A percentile compares a stretch with the other conserved stretches of the same genome.
phyloP scores from a whole-genome alignment of 2,329 filamentous ascomycete genomes.

The Pseudopithomyces maydicus region DNA sequence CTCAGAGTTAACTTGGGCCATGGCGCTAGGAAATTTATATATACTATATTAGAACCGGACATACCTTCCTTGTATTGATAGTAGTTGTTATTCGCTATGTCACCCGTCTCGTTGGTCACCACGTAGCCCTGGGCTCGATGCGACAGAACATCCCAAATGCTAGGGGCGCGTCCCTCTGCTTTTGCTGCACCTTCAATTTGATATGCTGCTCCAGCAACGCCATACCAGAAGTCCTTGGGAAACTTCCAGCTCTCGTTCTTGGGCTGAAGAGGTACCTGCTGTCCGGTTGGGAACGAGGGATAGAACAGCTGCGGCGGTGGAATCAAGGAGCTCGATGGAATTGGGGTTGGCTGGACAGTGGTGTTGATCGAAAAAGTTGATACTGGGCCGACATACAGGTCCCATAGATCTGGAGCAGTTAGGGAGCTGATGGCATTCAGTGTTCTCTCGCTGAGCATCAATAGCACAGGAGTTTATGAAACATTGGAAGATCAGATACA shows the following conservation, averaged over 20 bases:
- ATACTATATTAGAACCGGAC: too few species aligned
- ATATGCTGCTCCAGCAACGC: slow-evolving; percentile 49
- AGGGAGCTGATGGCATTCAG: not conserved
- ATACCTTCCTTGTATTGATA: slow-evolving; percentile 54
- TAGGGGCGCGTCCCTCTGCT: slow-evolving; percentile 47
- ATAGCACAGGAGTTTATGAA: too few species aligned
- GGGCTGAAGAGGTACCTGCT: slow-evolving; percentile 29
- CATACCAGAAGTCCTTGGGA: slow-evolving; percentile 48
- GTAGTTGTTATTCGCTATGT: slow-evolving; percentile 58
- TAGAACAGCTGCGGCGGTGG: slow-evolving; percentile 41
- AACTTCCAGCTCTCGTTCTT: slow-evolving; percentile 36
- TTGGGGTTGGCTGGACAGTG: slow-evolving; percentile 35
- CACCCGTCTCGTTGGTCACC: slow-evolving; percentile 47
- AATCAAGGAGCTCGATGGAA: slow-evolving; percentile 40
- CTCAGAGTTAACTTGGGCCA: not conserved
- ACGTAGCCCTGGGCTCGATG: slow-evolving; percentile 35
- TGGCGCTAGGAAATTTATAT: not conserved
- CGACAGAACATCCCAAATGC: slow-evolving; percentile 46
- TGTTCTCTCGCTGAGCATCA: too few species aligned
- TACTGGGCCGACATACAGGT: slow-evolving; percentile 27
- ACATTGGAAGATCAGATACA: not conserved
- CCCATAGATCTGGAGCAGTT: slow-evolving; percentile 20
- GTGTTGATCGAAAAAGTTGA: slow-evolving; percentile 25
- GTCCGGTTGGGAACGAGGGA: slow-evolving; percentile 35
- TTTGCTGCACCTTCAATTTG: slow-evolving; percentile 53